Evolutionary conservation across 169 alveolate genomes (phyloP).

Genomic region (Plasmodium chabaudi): DNA sequence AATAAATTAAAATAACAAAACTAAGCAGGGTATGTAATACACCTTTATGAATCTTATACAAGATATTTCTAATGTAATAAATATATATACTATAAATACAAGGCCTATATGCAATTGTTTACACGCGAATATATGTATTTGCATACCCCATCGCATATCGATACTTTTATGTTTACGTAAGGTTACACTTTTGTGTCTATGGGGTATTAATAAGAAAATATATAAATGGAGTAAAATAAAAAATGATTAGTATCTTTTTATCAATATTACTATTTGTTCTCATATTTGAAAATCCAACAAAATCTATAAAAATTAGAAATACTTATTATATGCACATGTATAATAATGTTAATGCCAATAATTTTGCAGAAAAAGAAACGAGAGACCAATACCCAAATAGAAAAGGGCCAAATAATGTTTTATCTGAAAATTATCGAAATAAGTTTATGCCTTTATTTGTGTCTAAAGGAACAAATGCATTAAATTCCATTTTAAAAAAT

Average conservation of each 20-base stretch:
- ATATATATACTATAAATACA: neutral
- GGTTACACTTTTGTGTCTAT: neutral
- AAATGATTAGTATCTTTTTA: constrained; percentile 57
- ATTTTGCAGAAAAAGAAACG: constrained; percentile 36
- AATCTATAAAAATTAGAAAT: constrained; percentile 51
- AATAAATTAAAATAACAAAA: too few relatives aligned
- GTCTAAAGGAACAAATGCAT: constrained; percentile 58
- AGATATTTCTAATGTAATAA: too few relatives aligned
- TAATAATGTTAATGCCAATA: constrained; percentile 51
- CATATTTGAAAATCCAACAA: constrained; percentile 45
- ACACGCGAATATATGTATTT: neutral
- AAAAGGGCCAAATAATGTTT: constrained; percentile 6
- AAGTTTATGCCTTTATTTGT: constrained; percentile 35
- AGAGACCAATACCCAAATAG: constrained; percentile 30
- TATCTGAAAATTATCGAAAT: constrained; percentile 28
- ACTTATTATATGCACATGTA: constrained; percentile 70
- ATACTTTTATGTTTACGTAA: constrained; percentile 1
- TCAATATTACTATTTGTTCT: constrained; percentile 62
- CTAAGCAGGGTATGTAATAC: too few relatives aligned
- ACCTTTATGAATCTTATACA: too few relatives aligned
- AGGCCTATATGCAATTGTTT: neutral
- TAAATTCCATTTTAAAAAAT: constrained; percentile 39
- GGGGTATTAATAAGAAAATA: neutral
- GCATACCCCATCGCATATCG: neutral
- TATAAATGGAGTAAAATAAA: constrained; percentile 44